Percentiles rank a stretch among this genome's conserved stretches.
Conservation (phyloP, 2,329 filamentous ascomycete species). For the Epichloe aotearoae region DNA sequence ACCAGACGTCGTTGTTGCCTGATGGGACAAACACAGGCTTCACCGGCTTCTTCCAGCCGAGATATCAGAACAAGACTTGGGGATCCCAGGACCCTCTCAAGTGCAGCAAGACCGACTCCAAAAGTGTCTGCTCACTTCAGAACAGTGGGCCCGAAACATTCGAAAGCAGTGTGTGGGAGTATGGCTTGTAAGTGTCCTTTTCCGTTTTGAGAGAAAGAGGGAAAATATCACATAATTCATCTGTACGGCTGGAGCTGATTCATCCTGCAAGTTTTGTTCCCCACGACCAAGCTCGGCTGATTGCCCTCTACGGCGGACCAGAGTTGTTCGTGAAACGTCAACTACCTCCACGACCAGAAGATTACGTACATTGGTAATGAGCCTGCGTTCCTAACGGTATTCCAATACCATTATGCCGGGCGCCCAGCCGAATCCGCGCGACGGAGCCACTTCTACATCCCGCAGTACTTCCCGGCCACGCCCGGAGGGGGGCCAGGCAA, state of each 20-base stretch:
- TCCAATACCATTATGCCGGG: slow-evolving; percentile 57
- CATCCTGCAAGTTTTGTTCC: slow-evolving; percentile 31
- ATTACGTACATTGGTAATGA: slow-evolving; percentile 55
- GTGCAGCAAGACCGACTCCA: slow-evolving; percentile 41
- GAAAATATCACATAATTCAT: no score
- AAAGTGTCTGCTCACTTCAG: slow-evolving; percentile 46
- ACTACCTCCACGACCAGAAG: slow-evolving; percentile 50
- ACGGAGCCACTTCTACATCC: slow-evolving; percentile 52
- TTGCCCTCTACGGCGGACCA: slow-evolving; percentile 47
- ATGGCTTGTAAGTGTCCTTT: slow-evolving; percentile 43
- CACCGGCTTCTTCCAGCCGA: slow-evolving; percentile 57
- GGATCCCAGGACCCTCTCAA: slow-evolving; percentile 54
- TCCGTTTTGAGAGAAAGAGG: no score
- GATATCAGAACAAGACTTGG: slow-evolving; percentile 54
- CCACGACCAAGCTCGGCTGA: slow-evolving; percentile 38
- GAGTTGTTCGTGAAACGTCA: slow-evolving; percentile 39
- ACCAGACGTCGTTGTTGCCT: slow-evolving; percentile 39
- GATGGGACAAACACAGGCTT: slow-evolving; percentile 51
- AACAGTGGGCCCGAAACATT: slow-evolving; percentile 55
- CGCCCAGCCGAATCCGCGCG: slow-evolving; percentile 41
- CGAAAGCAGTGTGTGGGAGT: slow-evolving; percentile 60
- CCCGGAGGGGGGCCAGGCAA: slow-evolving; percentile 53
- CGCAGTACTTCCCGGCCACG: slow-evolving; percentile 46
- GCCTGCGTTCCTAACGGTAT: slow-evolving; percentile 48
- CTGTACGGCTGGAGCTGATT: no score